A percentile compares a stretch with the other conserved stretches of the same genome.
Conservation (phyloP, 305 asterid species). For the Rubia peregrina region DNA sequence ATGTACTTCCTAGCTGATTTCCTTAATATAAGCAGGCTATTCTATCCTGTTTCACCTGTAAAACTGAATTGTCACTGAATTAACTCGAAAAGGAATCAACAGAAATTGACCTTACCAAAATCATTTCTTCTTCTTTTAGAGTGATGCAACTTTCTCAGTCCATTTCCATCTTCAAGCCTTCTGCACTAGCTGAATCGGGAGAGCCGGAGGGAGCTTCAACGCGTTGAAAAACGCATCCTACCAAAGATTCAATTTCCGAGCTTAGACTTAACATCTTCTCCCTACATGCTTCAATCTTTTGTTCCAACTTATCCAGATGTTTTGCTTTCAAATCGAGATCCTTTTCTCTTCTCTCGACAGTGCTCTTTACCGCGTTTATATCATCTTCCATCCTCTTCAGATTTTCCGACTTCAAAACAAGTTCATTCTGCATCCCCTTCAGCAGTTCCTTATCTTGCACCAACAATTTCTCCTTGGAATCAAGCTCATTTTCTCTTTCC, state of each 20-base stretch:
- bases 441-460: background rate
- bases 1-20: too few species aligned
- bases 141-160: background rate
- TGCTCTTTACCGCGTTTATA: background rate
- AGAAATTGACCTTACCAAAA: background rate
- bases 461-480: background rate
- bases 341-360: background rate
- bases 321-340: background rate
- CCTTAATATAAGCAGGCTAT: too few species aligned
- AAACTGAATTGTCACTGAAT: background rate
- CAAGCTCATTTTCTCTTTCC: background rate
- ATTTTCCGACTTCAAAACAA: background rate
- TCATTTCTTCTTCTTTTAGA: background rate
- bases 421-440: background rate
- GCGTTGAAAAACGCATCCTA: background rate
- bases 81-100: background rate
- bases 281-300: background rate
- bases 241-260: background rate
- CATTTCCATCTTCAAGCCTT: background rate
- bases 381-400: background rate
- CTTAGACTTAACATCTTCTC: background rate
- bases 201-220: background rate
- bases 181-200: background rate
- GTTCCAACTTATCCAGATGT: background rate
- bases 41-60: background rate